Evolutionary conservation across 106 monocot genomes (phyloP).

Genomic region (Dioscorea alata): DNA sequence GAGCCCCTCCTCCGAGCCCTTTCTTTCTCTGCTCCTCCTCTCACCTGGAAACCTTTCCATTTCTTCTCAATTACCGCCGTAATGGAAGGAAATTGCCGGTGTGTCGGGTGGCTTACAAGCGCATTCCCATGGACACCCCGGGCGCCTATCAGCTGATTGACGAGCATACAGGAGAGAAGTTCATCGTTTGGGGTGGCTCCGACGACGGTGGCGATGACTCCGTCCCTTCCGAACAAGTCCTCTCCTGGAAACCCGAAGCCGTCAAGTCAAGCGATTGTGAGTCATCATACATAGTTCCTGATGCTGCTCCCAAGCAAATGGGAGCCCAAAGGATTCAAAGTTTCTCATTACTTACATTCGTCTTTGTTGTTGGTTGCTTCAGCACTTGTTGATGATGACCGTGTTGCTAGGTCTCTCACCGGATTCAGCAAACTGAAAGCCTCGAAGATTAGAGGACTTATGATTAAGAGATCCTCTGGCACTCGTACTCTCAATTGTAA

Average conservation of each 20-base stretch:
- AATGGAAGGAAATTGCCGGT: too few relatives aligned
- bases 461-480: slow-evolving; percentile 23
- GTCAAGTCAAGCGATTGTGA: not conserved
- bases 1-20: not conserved
- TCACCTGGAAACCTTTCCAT: not conserved
- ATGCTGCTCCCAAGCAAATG: too few relatives aligned
- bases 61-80: too few relatives aligned
- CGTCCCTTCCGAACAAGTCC: slow-evolving; percentile 41
- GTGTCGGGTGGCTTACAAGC: slow-evolving; percentile 19
- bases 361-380: too few relatives aligned
- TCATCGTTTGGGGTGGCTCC: slow-evolving; percentile 82
- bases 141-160: slow-evolving; percentile 77
- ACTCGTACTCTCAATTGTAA: too few relatives aligned
- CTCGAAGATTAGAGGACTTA: slow-evolving; percentile 29
- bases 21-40: not conserved
- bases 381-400: too few relatives aligned
- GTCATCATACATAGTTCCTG: too few relatives aligned
- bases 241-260: slow-evolving; percentile 43
- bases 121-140: slow-evolving; percentile 53
- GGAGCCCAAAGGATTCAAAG: too few relatives aligned
- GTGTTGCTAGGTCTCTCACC: too few relatives aligned
- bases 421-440: slow-evolving; percentile 63
- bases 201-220: slow-evolving; percentile 22
- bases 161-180: slow-evolving; percentile 51
- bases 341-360: not conserved